A percentile compares a stretch with the other conserved stretches of the same genome.
Conservation (phyloP, 805 yeast species). For the Candida wancherniae region DNA sequence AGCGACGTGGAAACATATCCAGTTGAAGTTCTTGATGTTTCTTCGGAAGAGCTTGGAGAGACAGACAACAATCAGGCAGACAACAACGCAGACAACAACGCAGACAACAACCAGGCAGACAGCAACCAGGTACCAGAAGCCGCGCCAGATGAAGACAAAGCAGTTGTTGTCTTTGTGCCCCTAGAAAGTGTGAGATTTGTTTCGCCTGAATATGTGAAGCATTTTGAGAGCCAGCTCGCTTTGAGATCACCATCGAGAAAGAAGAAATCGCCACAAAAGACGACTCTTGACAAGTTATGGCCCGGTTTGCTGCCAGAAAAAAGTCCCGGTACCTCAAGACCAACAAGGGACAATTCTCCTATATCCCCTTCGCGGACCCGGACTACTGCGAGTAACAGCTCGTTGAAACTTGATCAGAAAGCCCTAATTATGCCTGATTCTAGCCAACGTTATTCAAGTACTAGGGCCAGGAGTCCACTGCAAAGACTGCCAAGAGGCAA, state of each 20-base stretch:
- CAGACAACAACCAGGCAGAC: slow-evolving; percentile 14
- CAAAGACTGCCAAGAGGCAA: slow-evolving; percentile 8
- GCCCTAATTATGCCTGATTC: neutral
- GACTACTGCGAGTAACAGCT: too few species aligned
- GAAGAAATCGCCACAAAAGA: slow-evolving; percentile 18
- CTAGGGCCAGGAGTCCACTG: neutral
- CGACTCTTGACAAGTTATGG: slow-evolving; percentile 24
- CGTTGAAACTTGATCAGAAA: too few species aligned
- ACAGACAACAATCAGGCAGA: neutral
- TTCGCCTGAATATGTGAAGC: slow-evolving; percentile 12
- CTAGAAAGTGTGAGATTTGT: slow-evolving; percentile 14
- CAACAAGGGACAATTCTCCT: neutral
- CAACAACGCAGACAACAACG: neutral
- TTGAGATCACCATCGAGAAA: slow-evolving; percentile 17
- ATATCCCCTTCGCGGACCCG: too few species aligned
- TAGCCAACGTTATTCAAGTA: neutral
- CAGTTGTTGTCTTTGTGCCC: slow-evolving; percentile 15
- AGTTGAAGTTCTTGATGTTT: slow-evolving; percentile 1
- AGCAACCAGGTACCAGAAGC: slow-evolving; percentile 1
- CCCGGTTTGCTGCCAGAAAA: slow-evolving; percentile 9
- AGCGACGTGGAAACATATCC: too few species aligned
- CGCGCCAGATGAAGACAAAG: slow-evolving; percentile 9
- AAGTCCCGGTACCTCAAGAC: neutral
- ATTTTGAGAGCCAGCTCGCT: slow-evolving; percentile 7
- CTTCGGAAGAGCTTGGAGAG: slow-evolving; percentile 1